These are phyloP conservation scores for Laetiporus sulphureus DNA, from an alignment of 1,284 basidiomycete species.

Conservation along the genomic window DNA sequence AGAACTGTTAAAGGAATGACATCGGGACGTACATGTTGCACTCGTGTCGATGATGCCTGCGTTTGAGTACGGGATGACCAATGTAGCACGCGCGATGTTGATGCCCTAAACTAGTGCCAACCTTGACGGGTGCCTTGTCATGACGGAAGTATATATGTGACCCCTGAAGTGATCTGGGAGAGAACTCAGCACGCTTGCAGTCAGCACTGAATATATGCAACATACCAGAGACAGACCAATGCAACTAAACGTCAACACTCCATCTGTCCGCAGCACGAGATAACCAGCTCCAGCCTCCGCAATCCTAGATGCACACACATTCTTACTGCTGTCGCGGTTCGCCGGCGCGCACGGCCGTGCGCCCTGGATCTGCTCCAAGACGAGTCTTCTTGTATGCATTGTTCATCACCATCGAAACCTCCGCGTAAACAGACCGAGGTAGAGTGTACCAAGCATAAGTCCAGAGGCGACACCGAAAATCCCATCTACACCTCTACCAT, in stretches of 20 bases:
- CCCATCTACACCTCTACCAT: constrained; percentile 34
- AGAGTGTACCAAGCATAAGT: constrained; percentile 35
- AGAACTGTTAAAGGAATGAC: not conserved
- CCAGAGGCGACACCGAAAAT: constrained; percentile 52
- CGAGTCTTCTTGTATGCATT: constrained; percentile 31
- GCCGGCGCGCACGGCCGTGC: constrained; percentile 47
- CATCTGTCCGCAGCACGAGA: constrained; percentile 1
- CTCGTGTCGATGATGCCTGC: constrained; percentile 56
- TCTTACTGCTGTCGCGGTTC: constrained; percentile 1
- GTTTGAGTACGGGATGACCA: constrained; percentile 30
- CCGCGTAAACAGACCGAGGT: constrained; percentile 9
- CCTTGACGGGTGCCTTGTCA: constrained; percentile 19
- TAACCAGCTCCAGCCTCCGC: not conserved
- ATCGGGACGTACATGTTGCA: constrained; percentile 30
- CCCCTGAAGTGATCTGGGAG: constrained; percentile 1
- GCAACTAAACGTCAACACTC: constrained; percentile 6
- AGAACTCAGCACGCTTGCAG: not conserved
- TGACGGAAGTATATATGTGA: constrained; percentile 12
- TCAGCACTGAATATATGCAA: too few species aligned
- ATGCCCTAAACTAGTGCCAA: constrained; percentile 32
- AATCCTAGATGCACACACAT: not conserved
- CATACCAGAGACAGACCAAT: not conserved
- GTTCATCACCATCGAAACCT: constrained; percentile 31
- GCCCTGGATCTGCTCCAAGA: constrained; percentile 37
- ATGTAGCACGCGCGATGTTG: constrained; percentile 30